Evolutionary conservation across 2,329 filamentous ascomycete species (phyloP), one percentile per base, ranked within the genome.

Genomic region (Microsporum audouinii): DNA sequence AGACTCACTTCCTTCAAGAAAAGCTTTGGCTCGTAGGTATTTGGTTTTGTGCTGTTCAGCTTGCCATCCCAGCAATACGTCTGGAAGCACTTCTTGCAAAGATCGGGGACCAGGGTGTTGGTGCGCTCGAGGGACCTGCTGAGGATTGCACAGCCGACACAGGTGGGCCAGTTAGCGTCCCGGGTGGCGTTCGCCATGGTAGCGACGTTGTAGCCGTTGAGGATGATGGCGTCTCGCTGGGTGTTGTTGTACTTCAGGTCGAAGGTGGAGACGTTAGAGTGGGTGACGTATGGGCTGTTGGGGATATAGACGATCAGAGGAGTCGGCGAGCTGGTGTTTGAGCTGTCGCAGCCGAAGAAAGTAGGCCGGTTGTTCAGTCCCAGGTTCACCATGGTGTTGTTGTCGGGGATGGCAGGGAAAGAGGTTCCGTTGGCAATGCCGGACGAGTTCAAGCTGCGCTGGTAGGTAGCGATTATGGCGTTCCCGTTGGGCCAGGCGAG

Each of bases 11-110:
- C 62, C n/a, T 47, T 17, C n/a, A 63, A 57, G 7, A 39, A 38
- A 5, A 64, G 27, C n/a, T 53, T 61, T 0, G 82, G 81, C 27
- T 77, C 70, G 62, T 80, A 84, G 0, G 65, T 62, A 1, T 68
- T 63, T 0, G 73, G 71, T 4, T 62, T 66, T 0, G 75, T 76
- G 45, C 69, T 73, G 47, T 80, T 75, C 5, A 76, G 62, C 0
- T 83, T 88, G n/a, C 94, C 94, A 71, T 96, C 83, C 94, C 94
- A 99, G 81, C 94, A 99, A 77, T 96, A 96, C 23, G 78, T 74
- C 10, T 78, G 66, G 73, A 96, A 97, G 77, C 94, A 99, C 57
- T 80, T 69, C 49, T 76, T 78, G 77, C 94, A 99, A 7, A 83
- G 84, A 0, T 81, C 78, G 0, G 92, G 92, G 0, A 91, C 80